Evolutionary conservation across 768 basidiomycete genomes (phyloP).

Genomic region (Artomyces pyxidatus): DNA sequence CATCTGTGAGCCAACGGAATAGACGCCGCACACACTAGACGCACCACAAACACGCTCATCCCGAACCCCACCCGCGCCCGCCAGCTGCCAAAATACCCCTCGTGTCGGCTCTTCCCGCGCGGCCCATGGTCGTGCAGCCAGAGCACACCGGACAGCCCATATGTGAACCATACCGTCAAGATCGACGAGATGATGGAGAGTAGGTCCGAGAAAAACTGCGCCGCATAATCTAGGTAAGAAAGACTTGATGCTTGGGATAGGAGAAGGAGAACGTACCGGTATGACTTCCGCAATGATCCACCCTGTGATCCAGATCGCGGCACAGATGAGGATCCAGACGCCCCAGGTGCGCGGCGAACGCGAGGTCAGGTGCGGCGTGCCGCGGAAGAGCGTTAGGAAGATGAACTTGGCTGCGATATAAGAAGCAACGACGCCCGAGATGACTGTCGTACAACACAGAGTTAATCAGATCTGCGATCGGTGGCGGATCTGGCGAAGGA

Average conservation of each 20-base stretch:
- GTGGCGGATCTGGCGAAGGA: background rate
- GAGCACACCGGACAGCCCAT: constrained; percentile 1
- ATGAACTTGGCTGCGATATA: constrained; percentile 1
- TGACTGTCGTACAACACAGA: background rate
- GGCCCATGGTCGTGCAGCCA: background rate
- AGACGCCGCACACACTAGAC: background rate
- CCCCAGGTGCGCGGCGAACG: background rate
- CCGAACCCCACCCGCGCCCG: background rate
- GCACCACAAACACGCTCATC: background rate
- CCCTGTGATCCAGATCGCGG: background rate
- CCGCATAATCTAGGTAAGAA: background rate
- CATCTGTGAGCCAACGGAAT: background rate
- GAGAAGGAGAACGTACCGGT: background rate
- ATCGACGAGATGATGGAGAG: constrained; percentile 1
- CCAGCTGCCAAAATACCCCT: background rate
- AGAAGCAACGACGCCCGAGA: constrained; percentile 1
- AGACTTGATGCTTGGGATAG: background rate
- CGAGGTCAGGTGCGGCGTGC: background rate
- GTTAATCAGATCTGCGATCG: background rate
- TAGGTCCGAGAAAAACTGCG: constrained; percentile 1
- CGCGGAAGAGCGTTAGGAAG: constrained; percentile 2
- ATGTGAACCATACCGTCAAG: constrained; percentile 1
- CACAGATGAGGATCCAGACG: background rate
- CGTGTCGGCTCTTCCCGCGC: background rate
- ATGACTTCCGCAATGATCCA: constrained; percentile 2